phyloP scores from a whole-genome alignment of 495 filamentous ascomycete species.

The Trichoderma parareesei region DNA sequence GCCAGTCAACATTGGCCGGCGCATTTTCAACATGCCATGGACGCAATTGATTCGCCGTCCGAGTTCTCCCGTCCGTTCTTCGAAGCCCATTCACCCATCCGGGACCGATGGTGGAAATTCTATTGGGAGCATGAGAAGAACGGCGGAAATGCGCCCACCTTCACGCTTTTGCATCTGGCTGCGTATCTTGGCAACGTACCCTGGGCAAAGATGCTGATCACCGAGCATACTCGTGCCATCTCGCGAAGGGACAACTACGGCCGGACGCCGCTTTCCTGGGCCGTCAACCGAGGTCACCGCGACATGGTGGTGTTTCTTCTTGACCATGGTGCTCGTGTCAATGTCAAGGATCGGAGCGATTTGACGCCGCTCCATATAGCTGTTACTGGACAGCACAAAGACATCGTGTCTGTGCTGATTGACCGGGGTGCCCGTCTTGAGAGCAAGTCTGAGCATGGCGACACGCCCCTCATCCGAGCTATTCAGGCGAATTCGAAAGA shows the following conservation, averaged over 20 bases:
- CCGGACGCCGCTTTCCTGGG: too few species aligned
- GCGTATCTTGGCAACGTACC: conserved; percentile 25
- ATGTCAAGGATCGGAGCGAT: conserved; percentile 22
- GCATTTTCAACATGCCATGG: conserved; percentile 20
- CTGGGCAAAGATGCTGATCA: conserved; percentile 20
- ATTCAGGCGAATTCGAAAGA: conserved; percentile 19
- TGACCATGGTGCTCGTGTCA: conserved; percentile 23
- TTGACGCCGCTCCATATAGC: conserved; percentile 24
- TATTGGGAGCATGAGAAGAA: conserved; percentile 26
- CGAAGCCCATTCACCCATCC: conserved; percentile 18
- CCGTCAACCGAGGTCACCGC: conserved; percentile 15
- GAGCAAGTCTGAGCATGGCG: conserved; percentile 19
- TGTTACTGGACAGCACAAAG: conserved; percentile 22
- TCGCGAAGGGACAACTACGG: too few species aligned
- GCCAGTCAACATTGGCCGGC: conserved; percentile 22
- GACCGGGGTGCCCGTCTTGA: conserved; percentile 20
- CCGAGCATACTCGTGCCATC: conserved; percentile 17
- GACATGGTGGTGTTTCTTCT: conserved; percentile 21
- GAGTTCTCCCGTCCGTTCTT: conserved; percentile 25
- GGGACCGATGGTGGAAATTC: conserved; percentile 23
- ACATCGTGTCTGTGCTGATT: conserved; percentile 24
- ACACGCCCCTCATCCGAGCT: conserved; percentile 23
- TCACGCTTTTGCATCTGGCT: conserved; percentile 33
- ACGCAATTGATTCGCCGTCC: conserved; percentile 15
- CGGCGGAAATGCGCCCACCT: conserved; percentile 18